phyloP scores from a whole-genome alignment of 805 yeast genomes.

The Kodamaea jinghongensis region DNA sequence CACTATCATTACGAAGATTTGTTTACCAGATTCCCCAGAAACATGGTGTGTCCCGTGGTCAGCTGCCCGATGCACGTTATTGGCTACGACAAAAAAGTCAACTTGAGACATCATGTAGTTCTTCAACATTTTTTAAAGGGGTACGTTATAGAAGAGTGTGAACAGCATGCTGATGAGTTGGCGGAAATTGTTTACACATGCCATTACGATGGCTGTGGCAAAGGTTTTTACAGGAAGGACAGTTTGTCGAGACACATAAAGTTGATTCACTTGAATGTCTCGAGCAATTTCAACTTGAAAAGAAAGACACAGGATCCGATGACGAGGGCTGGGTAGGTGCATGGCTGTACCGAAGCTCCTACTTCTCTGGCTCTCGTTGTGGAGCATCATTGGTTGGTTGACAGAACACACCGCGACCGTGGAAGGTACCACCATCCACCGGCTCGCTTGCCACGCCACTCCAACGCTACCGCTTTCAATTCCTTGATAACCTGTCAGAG shows the following conservation, averaged over 20 bases:
- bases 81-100: conserved; percentile 33
- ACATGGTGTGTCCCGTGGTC: conserved; percentile 28
- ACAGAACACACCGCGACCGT: too few relatives aligned
- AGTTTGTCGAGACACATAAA: conserved; percentile 16
- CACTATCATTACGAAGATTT: conserved; percentile 33
- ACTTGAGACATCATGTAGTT: conserved; percentile 29
- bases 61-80: conserved; percentile 42
- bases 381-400: too few relatives aligned
- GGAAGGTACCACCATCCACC: too few relatives aligned
- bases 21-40: conserved; percentile 19
- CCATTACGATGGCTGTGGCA: conserved; percentile 11
- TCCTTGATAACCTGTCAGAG: too few relatives aligned
- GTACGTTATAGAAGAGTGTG: conserved; percentile 11
- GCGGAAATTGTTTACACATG: conserved; percentile 11
- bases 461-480: too few relatives aligned
- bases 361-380: too few relatives aligned
- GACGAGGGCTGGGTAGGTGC: too few relatives aligned
- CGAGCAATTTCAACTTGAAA: conserved; percentile 10
- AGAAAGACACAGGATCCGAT: background rate
- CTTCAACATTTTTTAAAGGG: conserved; percentile 23
- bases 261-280: conserved; percentile 13
- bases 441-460: too few relatives aligned
- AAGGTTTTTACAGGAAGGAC: conserved; percentile 16
- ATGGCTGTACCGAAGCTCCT: too few relatives aligned
- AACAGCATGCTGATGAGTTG: conserved; percentile 6